Conservation (phyloP, 148 eudicot genomes). For the Polygonum aviculare region DNA sequence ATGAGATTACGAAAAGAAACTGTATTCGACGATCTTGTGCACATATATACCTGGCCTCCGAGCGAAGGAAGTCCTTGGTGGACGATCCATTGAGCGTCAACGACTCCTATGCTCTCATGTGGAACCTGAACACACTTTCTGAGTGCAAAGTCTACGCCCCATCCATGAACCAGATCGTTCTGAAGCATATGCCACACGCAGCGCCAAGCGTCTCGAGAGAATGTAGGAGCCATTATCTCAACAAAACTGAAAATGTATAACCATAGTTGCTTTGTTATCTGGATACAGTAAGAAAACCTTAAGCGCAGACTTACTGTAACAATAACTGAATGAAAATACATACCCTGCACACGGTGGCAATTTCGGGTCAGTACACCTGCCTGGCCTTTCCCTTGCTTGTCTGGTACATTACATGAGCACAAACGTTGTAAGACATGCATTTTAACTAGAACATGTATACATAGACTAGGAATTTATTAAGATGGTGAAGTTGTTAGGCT, state of each 20-base stretch:
- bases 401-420: background rate
- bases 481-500: too few species aligned
- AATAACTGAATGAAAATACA: too few species aligned
- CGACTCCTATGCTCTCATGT: conserved; percentile 10
- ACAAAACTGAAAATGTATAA: background rate
- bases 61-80: conserved; percentile 9
- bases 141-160: conserved; percentile 10
- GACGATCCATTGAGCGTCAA: conserved; percentile 5
- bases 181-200: conserved; percentile 11
- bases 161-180: conserved; percentile 12
- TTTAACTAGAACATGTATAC: background rate
- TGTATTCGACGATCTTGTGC: background rate
- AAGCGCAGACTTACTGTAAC: too few species aligned
- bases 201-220: conserved; percentile 7
- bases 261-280: background rate
- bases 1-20: background rate
- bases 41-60: background rate
- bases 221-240: conserved; percentile 6
- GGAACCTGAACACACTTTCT: conserved; percentile 6
- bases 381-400: background rate
- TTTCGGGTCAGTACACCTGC: background rate
- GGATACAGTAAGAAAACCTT: background rate
- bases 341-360: conserved; percentile 10
- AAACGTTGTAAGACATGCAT: background rate
- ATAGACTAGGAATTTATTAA: conserved; percentile 9